Evolutionary conservation across 441 rosid genomes (phyloP), one percentile per base, ranked within the genome.

Genomic region (Syzygium malaccense): DNA sequence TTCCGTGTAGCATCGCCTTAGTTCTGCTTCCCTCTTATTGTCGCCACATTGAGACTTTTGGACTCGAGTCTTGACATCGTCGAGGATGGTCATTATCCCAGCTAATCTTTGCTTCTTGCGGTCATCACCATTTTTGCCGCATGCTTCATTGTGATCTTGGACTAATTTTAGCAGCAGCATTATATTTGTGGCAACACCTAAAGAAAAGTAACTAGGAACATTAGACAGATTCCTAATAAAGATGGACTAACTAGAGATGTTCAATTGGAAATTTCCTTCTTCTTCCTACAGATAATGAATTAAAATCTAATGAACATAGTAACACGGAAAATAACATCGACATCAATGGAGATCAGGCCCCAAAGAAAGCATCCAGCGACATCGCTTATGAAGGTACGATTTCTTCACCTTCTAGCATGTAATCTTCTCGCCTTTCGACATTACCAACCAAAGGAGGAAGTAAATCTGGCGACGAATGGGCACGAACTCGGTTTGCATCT

Each of bases 1-100:
- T 51, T 97, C 99, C 5, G 98, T 93, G 92, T 92, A 87, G 93
- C 99, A 95, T 53, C 97, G 84, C 90, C 99, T 58, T n/a, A 96
- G 96, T 94, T 97, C 95, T 6, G 94, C 94, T 83, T 80, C 25
- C 84, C 90, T 92, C 88, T 88, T 95, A 83, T 62, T 89, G 7
- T 88, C 88, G 3, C 89, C 71, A 20, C 94, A 53, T 41, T 94
- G 95, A 83, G 95, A 93, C 86, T 94, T 94, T 45, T 94, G 96
- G 68, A 97, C 92, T 85, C 98, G 80, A 5, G 95, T 33, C 91
- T 93, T 94, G 51, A 95, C 91, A 89, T 96, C 98, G 49, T 97
- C 98, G 1, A 97, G 92, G 88, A 97, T 96, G 23, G 95, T 91
- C 87, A 95, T 93, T 95, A 97, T 96, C 20, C 98, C 94, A 28